These are phyloP conservation scores for Penicillium goetzii DNA, from an alignment of 495 filamentous ascomycete genomes.

Conservation along the genomic window DNA sequence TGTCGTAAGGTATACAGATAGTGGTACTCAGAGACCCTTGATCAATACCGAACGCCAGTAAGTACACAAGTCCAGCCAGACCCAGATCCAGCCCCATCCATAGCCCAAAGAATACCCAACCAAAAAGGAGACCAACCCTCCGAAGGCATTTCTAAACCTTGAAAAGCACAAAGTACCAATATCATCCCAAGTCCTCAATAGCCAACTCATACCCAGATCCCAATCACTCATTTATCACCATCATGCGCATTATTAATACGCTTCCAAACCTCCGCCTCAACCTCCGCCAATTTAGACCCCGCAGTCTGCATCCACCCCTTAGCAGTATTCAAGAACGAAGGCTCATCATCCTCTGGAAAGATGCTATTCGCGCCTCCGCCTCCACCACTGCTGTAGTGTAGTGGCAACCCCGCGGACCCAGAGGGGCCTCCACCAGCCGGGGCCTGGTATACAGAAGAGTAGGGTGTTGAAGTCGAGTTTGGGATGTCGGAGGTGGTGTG, in stretches of 20 bases:
- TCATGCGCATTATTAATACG: conserved; percentile 59
- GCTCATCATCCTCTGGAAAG: conserved; percentile 47
- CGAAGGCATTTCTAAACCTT: background rate
- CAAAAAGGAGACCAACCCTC: background rate
- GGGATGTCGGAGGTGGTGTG: conserved; percentile 27
- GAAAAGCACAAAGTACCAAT: background rate
- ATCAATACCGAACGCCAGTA: background rate
- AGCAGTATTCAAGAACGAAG: conserved; percentile 56
- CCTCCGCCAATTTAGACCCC: conserved; percentile 62
- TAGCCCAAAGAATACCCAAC: background rate
- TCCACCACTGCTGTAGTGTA: conserved; percentile 29
- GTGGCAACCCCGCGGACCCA: conserved; percentile 28
- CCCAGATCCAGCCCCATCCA: background rate
- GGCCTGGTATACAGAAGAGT: conserved; percentile 60
- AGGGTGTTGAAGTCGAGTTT: conserved; percentile 46
- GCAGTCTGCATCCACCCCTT: conserved; percentile 64
- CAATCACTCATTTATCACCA: conserved; percentile 21
- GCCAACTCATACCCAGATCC: background rate
- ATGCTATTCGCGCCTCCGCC: conserved; percentile 28
- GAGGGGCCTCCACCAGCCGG: conserved; percentile 23
- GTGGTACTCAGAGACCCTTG: background rate
- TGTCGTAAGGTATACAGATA: background rate
- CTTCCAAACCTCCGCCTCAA: conserved; percentile 74
- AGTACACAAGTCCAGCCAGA: background rate
- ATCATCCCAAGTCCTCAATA: background rate